Evolutionary conservation across 1,284 basidiomycete genomes (phyloP).

Genomic region (Ceratobasidium papillatum): DNA sequence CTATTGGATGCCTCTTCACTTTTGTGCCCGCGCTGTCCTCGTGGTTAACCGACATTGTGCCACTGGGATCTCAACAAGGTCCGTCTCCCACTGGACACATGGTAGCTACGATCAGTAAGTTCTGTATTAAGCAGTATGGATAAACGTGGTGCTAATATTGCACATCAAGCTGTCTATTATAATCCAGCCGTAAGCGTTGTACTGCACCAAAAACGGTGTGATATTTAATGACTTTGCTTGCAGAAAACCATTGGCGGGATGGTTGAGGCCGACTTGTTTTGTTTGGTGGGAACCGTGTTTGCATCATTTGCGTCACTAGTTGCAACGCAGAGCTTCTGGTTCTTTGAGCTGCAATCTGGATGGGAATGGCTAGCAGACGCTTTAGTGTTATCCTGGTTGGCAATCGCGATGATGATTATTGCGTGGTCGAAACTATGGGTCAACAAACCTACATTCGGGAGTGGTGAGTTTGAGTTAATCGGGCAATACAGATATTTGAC

Average conservation of each 20-base stretch:
- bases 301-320: conserved; percentile 77
- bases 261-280: conserved; percentile 87
- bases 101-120: conserved; percentile 84
- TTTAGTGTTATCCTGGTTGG: conserved; percentile 81
- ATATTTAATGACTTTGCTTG: conserved; percentile 38
- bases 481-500: background rate
- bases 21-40: conserved; percentile 77
- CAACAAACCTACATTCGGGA: conserved; percentile 88
- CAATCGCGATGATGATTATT: conserved; percentile 79
- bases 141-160: background rate
- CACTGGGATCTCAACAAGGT: conserved; percentile 58
- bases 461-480: conserved; percentile 62
- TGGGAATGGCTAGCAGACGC: conserved; percentile 74
- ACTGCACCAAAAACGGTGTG: background rate
- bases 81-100: conserved; percentile 85
- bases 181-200: conserved; percentile 64
- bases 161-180: conserved; percentile 66
- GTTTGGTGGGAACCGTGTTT: conserved; percentile 75
- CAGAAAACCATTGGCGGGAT: conserved; percentile 86
- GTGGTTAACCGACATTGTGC: conserved; percentile 69
- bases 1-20: conserved; percentile 91
- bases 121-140: background rate
- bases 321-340: conserved; percentile 80
- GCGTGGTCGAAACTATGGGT: conserved; percentile 93
- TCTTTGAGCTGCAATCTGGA: conserved; percentile 67